phyloP scores from a whole-genome alignment of 2,329 filamentous ascomycete genomes.

The Cytospora chrysosperma region DNA sequence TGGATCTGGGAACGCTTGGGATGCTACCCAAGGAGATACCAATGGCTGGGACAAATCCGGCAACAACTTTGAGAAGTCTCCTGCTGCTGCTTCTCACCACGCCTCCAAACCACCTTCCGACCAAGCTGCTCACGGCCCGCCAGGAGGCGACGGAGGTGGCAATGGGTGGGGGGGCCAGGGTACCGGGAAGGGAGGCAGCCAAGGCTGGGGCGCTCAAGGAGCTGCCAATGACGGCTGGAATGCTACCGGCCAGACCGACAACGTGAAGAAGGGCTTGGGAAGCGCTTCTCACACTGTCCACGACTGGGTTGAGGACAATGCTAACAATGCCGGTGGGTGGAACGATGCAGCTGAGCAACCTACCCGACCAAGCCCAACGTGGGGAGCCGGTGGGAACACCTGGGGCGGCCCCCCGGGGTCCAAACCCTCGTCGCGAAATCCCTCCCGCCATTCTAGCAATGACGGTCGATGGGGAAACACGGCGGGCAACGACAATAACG shows the following conservation, averaged over 20 bases:
- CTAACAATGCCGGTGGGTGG: not conserved
- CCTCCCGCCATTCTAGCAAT: not conserved
- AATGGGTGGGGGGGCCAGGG: not conserved
- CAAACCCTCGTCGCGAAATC: not conserved
- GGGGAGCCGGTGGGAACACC: not conserved
- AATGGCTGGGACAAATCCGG: not conserved
- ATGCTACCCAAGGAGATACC: not conserved
- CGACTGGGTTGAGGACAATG: not conserved
- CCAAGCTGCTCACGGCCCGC: not conserved
- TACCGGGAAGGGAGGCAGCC: not conserved
- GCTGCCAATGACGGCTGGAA: not conserved
- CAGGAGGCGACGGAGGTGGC: not conserved
- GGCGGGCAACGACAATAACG: not conserved
- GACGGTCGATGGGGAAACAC: not conserved
- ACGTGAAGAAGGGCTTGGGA: constrained; percentile 12
- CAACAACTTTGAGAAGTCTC: not conserved
- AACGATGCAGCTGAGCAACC: not conserved
- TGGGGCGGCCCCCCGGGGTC: constrained; percentile 14
- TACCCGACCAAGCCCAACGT: constrained; percentile 2
- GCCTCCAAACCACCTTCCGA: not conserved
- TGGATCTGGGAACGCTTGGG: not conserved
- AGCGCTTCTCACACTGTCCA: not conserved
- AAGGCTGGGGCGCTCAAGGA: not conserved
- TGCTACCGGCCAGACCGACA: not conserved
- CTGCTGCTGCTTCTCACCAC: not conserved